A percentile compares a stretch with the other conserved stretches of the same genome.
These are phyloP conservation scores for Fusarium setosum DNA, from an alignment of 2,329 filamentous ascomycete genomes.

Conservation along the genomic window DNA sequence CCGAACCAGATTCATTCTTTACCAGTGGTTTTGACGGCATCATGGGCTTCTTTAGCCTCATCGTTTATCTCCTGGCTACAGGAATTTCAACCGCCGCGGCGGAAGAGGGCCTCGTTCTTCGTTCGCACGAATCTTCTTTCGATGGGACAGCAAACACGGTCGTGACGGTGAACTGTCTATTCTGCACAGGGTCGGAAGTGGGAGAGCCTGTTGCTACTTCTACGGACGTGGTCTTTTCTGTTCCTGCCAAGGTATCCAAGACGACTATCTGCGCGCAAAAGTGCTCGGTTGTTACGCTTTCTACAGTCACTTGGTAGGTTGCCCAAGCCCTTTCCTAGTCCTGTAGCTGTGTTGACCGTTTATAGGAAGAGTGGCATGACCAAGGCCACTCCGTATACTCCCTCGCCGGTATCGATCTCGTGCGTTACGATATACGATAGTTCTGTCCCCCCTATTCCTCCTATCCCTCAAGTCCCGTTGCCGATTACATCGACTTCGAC, in stretches of 20 bases:
- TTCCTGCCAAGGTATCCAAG: conserved; percentile 8
- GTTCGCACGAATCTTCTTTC: conserved; percentile 9
- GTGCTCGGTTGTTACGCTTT: conserved; percentile 34
- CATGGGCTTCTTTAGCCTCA: conserved; percentile 31
- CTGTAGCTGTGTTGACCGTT: not conserved
- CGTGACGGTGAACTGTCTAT: conserved; percentile 32
- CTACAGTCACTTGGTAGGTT: conserved; percentile 34
- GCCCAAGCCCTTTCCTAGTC: not conserved
- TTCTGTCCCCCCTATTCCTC: not conserved
- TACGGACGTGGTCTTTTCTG: not conserved
- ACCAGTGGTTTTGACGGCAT: conserved; percentile 15
- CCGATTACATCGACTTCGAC: not conserved
- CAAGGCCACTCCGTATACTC: conserved; percentile 7
- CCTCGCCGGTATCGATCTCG: conserved; percentile 22
- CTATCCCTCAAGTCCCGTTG: no score
- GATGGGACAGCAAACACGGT: conserved; percentile 12
- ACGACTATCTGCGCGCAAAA: conserved; percentile 35
- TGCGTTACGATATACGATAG: conserved; percentile 36
- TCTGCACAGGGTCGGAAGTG: conserved; percentile 18
- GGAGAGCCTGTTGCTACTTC: not conserved
- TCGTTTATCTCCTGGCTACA: conserved; percentile 24
- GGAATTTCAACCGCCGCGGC: conserved; percentile 3
- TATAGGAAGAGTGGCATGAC: conserved; percentile 24
- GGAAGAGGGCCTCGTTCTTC: not conserved
- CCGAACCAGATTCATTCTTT: conserved; percentile 30